These are phyloP conservation scores for Corylus americana DNA, from an alignment of 306 rosid genomes.

Conservation along the genomic window DNA sequence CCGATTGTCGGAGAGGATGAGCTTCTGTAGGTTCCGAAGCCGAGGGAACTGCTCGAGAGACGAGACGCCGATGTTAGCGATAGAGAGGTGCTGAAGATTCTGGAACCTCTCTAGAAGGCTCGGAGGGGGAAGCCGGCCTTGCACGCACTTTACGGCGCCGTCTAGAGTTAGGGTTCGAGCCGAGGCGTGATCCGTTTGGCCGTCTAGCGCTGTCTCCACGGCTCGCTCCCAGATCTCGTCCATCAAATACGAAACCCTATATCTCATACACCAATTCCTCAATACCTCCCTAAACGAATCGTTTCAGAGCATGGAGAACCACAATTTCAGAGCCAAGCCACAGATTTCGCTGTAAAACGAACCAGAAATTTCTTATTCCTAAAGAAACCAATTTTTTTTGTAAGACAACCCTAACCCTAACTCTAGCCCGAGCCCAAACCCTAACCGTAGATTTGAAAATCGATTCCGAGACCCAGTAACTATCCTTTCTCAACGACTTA, in stretches of 20 bases:
- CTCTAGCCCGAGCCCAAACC: slow-evolving; percentile 1
- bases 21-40: slow-evolving; percentile 64
- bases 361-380: too few relatives aligned
- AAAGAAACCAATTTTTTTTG: background rate
- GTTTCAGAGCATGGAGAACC: background rate
- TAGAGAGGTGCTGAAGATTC: slow-evolving; percentile 86
- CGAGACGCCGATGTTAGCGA: slow-evolving; percentile 85
- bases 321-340: slow-evolving; percentile 10
- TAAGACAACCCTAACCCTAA: background rate
- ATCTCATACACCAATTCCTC: slow-evolving; percentile 49
- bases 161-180: slow-evolving; percentile 75
- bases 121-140: slow-evolving; percentile 84
- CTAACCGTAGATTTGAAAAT: slow-evolving; percentile 13
- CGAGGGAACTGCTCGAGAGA: slow-evolving; percentile 91
- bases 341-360: background rate
- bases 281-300: slow-evolving; percentile 10
- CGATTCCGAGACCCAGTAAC: slow-evolving; percentile 5
- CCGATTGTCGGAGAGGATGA: slow-evolving; percentile 80
- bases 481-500: slow-evolving; percentile 16
- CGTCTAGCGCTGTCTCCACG: slow-evolving; percentile 86
- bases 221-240: slow-evolving; percentile 99
- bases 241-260: slow-evolving; percentile 63
- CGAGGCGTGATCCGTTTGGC: slow-evolving; percentile 67
- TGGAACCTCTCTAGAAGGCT: slow-evolving; percentile 70
- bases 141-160: slow-evolving; percentile 91